Base-by-base conservation (phyloP, 2,329 filamentous ascomycete species). In the Rutstroemia sp. region DNA sequence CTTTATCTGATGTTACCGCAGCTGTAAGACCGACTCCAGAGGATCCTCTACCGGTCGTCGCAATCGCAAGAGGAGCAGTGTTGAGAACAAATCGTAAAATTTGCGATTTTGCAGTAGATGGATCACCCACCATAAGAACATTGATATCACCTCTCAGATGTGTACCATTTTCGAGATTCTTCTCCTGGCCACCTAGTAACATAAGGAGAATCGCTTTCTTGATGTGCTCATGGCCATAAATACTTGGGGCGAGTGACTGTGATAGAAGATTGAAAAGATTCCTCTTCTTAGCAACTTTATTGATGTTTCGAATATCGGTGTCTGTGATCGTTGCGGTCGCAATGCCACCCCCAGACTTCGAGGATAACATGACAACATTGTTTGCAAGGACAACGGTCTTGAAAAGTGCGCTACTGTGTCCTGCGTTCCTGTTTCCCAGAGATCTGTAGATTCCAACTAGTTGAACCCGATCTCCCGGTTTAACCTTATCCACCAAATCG, bases 111-210 rank as follows among this genome's bases (percentile, higher is more conserved):
- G 94, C 94, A 0, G 94, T 99, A 0, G 94, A 99, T 3, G 94
- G 94, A 71, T 99, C 94, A 74, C 94, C 94, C 45, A 99, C 92
- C 94, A 99, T 97, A 51, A 99, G 79, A 63, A 99, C 96, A 71
- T 99, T 99, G 75, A 99, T 97, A 69, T 99, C 94, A 76, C 94
- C 94, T 80, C 94, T 87, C 70, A 99, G 75, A 81, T 99, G 94
- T 1, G 94, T 97, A 58, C 94, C 94, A 66, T 99, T 99, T 61
- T 97, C 94, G 56, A 99, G 74, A 67, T 99, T 99, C 79, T 99
- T 99, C 77, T 99, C 94, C 80, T 95, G 91, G 58, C 94, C 94
- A 67, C 94, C 89, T 14, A 99, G 77, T 27, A 99, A 80, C 89
- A 97, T 95, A 49, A 99, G 82, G 34, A 99, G 75, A 62, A 99